These are phyloP conservation scores for Chlamydomonas incerta DNA, from an alignment of 139 green algal genomes.

Conservation along the genomic window DNA sequence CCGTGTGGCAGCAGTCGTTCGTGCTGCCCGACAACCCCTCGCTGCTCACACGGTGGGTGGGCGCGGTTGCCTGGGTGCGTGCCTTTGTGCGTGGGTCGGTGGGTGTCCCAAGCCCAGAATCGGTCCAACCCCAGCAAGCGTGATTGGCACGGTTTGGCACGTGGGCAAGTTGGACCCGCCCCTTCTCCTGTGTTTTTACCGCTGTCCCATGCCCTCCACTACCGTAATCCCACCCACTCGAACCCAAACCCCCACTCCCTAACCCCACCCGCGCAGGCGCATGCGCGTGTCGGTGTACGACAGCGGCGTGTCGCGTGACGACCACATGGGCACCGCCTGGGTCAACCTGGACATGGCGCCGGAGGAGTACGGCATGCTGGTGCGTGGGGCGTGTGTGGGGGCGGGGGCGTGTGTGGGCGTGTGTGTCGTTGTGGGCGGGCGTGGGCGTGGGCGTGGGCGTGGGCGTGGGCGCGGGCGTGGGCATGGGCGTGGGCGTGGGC, in stretches of 20 bases:
- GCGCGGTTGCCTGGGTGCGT: no score
- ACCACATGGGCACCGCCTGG: constrained; percentile 28
- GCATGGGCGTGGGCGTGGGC: no score
- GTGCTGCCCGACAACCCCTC: constrained; percentile 48
- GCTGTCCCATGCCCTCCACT: no score
- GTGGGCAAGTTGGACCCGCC: no score
- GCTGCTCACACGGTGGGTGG: constrained; percentile 34
- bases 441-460: no score
- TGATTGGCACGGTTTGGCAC: no score
- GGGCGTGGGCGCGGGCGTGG: no score
- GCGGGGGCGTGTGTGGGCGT: not conserved
- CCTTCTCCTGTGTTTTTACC: no score
- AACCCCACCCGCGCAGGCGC: not conserved
- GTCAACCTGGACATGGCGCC: constrained; percentile 45
- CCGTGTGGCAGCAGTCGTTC: constrained; percentile 52
- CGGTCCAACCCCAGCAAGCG: no score
- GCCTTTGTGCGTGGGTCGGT: no score
- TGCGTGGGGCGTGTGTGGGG: not conserved
- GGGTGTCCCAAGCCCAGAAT: no score
- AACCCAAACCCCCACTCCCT: not conserved
- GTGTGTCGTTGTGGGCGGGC: no score
- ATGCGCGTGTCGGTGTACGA: constrained; percentile 32
- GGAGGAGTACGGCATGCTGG: constrained; percentile 38
- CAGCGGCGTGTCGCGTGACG: constrained; percentile 40
- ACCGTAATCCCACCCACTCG: not conserved